phyloP scores from a whole-genome alignment of 106 monocot genomes.

The Vanilla planifolia region DNA sequence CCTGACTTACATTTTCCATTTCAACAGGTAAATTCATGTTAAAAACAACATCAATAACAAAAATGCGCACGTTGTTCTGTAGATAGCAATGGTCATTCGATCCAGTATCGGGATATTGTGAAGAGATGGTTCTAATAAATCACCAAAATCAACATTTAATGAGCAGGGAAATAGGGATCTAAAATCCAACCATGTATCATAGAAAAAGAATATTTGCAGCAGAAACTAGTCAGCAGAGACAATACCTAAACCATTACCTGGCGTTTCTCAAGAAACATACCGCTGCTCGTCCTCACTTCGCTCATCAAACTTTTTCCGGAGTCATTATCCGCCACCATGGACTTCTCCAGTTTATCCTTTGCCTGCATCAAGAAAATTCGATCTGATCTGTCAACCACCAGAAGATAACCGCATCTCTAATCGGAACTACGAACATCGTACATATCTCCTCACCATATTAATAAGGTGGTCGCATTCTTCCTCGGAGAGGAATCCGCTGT shows the following conservation, averaged over 20 bases:
- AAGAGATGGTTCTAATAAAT: too few relatives aligned
- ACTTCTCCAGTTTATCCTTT: constrained; percentile 60
- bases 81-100: too few relatives aligned
- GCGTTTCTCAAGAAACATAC: constrained; percentile 61
- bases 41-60: too few relatives aligned
- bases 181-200: not conserved
- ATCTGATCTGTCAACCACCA: not conserved
- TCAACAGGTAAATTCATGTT: too few relatives aligned
- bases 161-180: too few relatives aligned
- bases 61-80: too few relatives aligned
- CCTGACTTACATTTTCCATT: too few relatives aligned
- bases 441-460: constrained; percentile 27
- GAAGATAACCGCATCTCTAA: not conserved
- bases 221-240: not conserved
- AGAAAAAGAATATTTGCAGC: not conserved
- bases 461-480: constrained; percentile 78
- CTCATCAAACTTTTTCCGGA: constrained; percentile 76
- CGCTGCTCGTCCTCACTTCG: constrained; percentile 82
- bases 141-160: too few relatives aligned
- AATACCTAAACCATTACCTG: constrained; percentile 37
- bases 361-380: constrained; percentile 27
- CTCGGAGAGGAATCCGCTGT: constrained; percentile 56
- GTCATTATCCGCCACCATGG: constrained; percentile 74
- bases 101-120: too few relatives aligned
- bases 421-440: not conserved